These are phyloP conservation scores for Suhomyces sp. DNA, from an alignment of 805 yeast species.

Conservation along the genomic window DNA sequence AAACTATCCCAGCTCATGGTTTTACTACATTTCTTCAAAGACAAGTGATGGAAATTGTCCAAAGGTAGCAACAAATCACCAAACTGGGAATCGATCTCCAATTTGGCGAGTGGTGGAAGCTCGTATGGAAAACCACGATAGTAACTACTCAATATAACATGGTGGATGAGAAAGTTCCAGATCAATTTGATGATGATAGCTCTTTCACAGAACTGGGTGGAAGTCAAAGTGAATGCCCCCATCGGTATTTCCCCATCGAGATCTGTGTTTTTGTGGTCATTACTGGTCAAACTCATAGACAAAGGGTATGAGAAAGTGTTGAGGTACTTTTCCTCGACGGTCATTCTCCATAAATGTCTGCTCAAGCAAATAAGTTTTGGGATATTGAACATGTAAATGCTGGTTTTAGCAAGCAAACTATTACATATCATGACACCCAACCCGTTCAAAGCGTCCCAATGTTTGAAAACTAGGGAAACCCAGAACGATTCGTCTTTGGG, in stretches of 20 bases:
- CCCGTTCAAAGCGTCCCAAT: conserved; percentile 25
- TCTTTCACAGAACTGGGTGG: conserved; percentile 22
- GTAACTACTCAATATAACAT: conserved; percentile 14
- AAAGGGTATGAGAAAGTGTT: conserved; percentile 14
- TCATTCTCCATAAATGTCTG: conserved; percentile 14
- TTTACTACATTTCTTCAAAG: conserved; percentile 1
- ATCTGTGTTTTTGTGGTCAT: neutral
- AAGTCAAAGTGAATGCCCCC: neutral
- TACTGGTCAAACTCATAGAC: neutral
- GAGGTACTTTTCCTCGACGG: conserved; percentile 17
- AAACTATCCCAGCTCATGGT: conserved; percentile 12
- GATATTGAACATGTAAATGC: conserved; percentile 10
- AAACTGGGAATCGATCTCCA: conserved; percentile 10
- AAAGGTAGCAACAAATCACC: conserved; percentile 19
- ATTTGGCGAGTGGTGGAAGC: conserved; percentile 7
- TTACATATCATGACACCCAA: conserved; percentile 25
- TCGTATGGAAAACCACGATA: conserved; percentile 20
- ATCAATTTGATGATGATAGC: conserved; percentile 20
- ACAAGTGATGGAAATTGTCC: conserved; percentile 8
- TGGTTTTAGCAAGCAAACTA: conserved; percentile 16
- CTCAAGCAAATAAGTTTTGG: conserved; percentile 8
- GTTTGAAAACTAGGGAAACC: conserved; percentile 18
- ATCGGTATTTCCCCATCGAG: neutral
- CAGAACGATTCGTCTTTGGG: conserved; percentile 18
- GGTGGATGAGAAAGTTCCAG: conserved; percentile 22